These are phyloP conservation scores for Adansonia grandidieri DNA, from an alignment of 441 rosid genomes.

Conservation along the genomic window DNA sequence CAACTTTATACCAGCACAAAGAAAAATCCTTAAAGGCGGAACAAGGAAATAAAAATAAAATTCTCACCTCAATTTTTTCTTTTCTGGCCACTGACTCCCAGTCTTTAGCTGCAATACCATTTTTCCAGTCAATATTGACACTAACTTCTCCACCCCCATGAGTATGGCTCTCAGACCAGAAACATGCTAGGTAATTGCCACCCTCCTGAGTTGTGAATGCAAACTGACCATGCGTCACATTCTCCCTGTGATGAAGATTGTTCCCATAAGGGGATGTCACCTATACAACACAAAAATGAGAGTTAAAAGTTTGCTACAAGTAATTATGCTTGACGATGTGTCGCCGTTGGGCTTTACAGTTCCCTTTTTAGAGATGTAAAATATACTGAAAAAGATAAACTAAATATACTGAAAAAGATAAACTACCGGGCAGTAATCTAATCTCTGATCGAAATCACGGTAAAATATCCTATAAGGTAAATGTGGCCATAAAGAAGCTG, in stretches of 20 bases:
- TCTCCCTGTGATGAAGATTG: conserved; percentile 66
- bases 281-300: conserved; percentile 33
- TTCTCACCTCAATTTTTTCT: conserved; percentile 86
- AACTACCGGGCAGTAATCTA: background rate
- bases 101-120: conserved; percentile 90
- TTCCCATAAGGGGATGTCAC: conserved; percentile 90
- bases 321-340: background rate
- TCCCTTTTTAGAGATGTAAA: background rate
- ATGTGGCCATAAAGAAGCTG: background rate
- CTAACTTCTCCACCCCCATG: conserved; percentile 57
- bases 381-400: background rate
- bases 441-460: background rate
- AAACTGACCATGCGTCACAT: conserved; percentile 80
- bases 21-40: background rate
- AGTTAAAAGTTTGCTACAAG: background rate
- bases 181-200: conserved; percentile 80
- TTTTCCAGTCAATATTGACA: conserved; percentile 89
- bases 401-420: background rate
- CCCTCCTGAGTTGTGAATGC: conserved; percentile 87
- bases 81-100: conserved; percentile 95
- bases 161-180: conserved; percentile 53
- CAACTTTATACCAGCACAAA: background rate
- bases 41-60: background rate
- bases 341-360: background rate
- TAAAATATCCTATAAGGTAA: background rate